Percentiles rank a stretch among this genome's conserved stretches.
phyloP scores from a whole-genome alignment of 352 stramenopile species.

The Phytophthora fragariae region DNA sequence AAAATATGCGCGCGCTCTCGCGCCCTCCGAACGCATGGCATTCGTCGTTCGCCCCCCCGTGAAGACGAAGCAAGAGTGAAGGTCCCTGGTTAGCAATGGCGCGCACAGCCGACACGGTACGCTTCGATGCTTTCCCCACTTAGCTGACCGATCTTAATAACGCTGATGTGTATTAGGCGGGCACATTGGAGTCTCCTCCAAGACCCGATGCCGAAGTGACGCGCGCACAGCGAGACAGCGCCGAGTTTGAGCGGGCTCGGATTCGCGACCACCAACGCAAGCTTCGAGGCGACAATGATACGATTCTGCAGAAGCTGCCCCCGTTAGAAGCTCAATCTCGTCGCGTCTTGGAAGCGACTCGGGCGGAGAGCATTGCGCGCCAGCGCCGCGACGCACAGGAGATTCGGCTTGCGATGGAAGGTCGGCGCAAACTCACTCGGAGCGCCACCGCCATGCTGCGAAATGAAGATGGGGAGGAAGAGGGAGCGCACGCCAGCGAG shows the following conservation, averaged over 20 bases:
- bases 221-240: background rate
- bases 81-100: background rate
- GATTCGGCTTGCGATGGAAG: background rate
- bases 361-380: background rate
- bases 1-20: background rate
- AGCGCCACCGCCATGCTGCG: background rate
- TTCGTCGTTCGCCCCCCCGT: background rate
- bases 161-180: background rate
- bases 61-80: background rate
- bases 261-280: background rate
- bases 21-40: background rate
- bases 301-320: background rate
- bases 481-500: background rate
- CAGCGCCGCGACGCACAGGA: background rate
- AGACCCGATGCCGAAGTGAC: background rate
- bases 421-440: background rate
- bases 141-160: background rate
- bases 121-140: background rate
- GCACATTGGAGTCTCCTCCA: background rate
- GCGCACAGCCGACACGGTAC: background rate
- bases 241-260: background rate
- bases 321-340: background rate
- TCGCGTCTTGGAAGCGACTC: background rate
- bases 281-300: background rate
- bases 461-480: background rate